Conservation (phyloP, 1,284 basidiomycete genomes). For the Sanghuangporus baumii region DNA sequence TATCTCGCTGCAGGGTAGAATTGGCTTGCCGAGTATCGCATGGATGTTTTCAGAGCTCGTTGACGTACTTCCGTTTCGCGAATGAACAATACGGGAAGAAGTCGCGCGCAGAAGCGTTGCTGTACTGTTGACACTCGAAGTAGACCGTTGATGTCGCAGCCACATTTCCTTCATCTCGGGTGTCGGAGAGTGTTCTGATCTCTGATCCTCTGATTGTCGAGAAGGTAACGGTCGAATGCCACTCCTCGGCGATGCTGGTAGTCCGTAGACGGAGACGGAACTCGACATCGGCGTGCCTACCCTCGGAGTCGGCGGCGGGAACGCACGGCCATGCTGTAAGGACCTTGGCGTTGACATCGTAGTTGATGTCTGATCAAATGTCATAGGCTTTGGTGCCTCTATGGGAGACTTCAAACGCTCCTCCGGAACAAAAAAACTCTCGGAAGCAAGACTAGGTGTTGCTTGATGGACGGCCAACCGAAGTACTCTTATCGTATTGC, state of each 20-base stretch:
- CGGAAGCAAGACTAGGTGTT: conserved; percentile 3
- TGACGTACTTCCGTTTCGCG: conserved; percentile 7
- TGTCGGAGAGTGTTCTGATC: conserved; percentile 5
- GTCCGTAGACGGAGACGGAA: neutral
- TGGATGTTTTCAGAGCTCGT: conserved; percentile 10
- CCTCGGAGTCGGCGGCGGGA: conserved; percentile 12
- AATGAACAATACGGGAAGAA: conserved; percentile 1
- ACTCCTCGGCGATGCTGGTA: conserved; percentile 8
- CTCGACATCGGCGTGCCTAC: conserved; percentile 7
- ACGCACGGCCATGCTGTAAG: conserved; percentile 8
- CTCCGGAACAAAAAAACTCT: conserved; percentile 17
- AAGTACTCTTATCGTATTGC: conserved; percentile 62
- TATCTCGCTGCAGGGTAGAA: conserved; percentile 8
- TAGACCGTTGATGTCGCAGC: conserved; percentile 13
- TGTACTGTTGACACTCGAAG: conserved; percentile 13
- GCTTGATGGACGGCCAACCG: conserved; percentile 38
- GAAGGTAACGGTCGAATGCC: neutral
- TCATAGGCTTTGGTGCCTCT: conserved; percentile 10
- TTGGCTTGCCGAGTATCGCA: conserved; percentile 3
- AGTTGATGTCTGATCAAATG: neutral
- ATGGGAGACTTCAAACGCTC: conserved; percentile 13
- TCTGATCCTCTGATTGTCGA: neutral
- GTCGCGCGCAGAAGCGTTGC: conserved; percentile 4
- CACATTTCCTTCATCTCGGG: conserved; percentile 11
- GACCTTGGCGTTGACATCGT: conserved; percentile 2